Conservation (phyloP, 345 rosid genomes). For the Cardamine resedifolia region DNA sequence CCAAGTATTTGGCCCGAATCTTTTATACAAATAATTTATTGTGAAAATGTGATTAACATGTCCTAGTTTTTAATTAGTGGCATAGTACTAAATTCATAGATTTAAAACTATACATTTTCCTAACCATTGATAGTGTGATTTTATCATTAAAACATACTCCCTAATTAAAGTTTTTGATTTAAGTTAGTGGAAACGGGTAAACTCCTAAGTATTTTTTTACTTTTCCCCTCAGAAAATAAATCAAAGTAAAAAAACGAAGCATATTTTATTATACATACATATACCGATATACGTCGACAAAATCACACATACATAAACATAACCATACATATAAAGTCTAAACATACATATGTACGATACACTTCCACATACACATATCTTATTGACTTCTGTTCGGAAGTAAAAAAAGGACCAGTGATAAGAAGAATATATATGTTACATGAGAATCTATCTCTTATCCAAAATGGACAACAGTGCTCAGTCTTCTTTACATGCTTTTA, state of each 20-base stretch:
- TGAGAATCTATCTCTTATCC: conserved; percentile 33
- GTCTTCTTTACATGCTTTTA: conserved; percentile 10
- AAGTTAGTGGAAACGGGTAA: not conserved
- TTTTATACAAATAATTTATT: not conserved
- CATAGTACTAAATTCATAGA: not conserved
- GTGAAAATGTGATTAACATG: conserved; percentile 8
- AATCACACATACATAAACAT: not conserved
- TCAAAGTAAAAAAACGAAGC: not conserved
- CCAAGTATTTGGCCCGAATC: conserved; percentile 2
- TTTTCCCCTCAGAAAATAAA: not conserved
- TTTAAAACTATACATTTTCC: not conserved
- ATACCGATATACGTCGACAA: not conserved
- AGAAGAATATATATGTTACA: conserved; percentile 29
- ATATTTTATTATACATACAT: not conserved
- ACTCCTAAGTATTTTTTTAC: not conserved
- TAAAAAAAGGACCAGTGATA: conserved; percentile 24
- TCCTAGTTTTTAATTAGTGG: not conserved
- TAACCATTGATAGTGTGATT: not conserved
- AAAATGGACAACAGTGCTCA: conserved; percentile 21
- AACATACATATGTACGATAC: not conserved
- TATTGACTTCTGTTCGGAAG: conserved; percentile 32
- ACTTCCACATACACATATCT: not conserved
- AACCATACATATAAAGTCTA: not conserved
- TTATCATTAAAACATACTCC: not conserved
- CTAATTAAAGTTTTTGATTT: not conserved